These are phyloP conservation scores for Trichoderma reesei DNA, from an alignment of 495 filamentous ascomycete species.

Conservation along the genomic window DNA sequence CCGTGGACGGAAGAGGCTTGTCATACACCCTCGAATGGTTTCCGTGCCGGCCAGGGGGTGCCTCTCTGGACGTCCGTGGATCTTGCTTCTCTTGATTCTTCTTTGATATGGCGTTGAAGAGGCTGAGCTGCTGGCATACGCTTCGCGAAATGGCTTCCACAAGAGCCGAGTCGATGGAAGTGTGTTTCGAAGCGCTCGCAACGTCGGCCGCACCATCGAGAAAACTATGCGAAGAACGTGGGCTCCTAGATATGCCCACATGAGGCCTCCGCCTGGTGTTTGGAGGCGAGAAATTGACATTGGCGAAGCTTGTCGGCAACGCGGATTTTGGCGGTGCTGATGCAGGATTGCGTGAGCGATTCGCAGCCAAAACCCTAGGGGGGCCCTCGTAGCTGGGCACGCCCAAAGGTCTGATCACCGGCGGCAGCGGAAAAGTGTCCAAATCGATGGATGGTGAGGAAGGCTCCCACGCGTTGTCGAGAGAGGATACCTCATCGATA, in stretches of 20 bases:
- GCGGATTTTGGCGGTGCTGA: background rate
- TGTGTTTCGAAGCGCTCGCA: background rate
- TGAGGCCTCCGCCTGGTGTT: background rate
- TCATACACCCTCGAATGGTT: background rate
- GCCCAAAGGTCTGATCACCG: background rate
- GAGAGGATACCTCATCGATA: background rate
- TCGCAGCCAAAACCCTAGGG: background rate
- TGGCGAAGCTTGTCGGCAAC: background rate
- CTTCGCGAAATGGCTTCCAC: background rate
- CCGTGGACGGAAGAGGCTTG: background rate
- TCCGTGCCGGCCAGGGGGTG: background rate
- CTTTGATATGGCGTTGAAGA: slow-evolving; percentile 11
- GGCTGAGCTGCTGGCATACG: background rate
- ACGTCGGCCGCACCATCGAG: background rate
- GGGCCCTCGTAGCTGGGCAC: background rate
- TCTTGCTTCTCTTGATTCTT: background rate
- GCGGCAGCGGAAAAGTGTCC: background rate
- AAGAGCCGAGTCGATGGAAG: background rate
- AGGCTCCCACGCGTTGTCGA: background rate
- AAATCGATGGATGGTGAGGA: background rate
- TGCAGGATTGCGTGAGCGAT: background rate
- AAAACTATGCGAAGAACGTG: background rate
- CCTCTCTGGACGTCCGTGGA: background rate
- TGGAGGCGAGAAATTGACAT: background rate
- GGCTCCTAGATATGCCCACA: background rate